Percentiles rank a stretch among this genome's conserved stretches.
These are phyloP conservation scores for Leishmania turanica DNA, from an alignment of 208 protist genomes.

Conservation along the genomic window DNA sequence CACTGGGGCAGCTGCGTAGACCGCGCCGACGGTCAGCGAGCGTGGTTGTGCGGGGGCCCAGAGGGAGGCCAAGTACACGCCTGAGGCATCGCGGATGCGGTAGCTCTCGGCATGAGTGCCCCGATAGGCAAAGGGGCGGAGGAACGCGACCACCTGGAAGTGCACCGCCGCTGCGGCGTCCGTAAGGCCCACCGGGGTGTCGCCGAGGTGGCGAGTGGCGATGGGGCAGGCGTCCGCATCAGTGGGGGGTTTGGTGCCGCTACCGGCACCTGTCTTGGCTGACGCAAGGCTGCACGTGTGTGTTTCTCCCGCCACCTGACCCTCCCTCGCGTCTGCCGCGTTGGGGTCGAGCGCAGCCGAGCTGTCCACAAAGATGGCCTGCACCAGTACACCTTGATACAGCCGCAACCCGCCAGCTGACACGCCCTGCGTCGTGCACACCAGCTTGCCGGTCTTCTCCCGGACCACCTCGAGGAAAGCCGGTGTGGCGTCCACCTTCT, in stretches of 20 bases:
- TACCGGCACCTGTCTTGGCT: neutral
- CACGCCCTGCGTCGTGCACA: constrained; percentile 55
- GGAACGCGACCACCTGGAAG: constrained; percentile 60
- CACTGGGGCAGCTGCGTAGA: constrained; percentile 59
- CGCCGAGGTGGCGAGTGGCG: constrained; percentile 28
- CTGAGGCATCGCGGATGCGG: constrained; percentile 72
- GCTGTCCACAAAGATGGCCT: constrained; percentile 73
- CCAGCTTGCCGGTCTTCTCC: constrained; percentile 73
- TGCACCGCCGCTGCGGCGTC: constrained; percentile 27
- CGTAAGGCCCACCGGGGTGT: constrained; percentile 30
- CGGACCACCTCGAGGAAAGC: constrained; percentile 39
- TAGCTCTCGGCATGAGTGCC: constrained; percentile 77
- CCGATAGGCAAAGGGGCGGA: constrained; percentile 71
- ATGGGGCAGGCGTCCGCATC: constrained; percentile 2
- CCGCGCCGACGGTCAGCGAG: constrained; percentile 37
- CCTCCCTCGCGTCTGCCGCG: neutral
- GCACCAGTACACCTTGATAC: constrained; percentile 64
- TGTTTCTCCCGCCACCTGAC: neutral
- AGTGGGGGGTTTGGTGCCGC: neutral
- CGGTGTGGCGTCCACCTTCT: neutral
- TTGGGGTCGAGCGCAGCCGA: constrained; percentile 6
- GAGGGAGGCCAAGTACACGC: constrained; percentile 65
- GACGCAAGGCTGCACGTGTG: neutral
- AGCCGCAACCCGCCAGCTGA: constrained; percentile 61
- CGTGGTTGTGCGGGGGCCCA: constrained; percentile 42